Conservation (phyloP, 2,329 filamentous ascomycete genomes). For the Diaporthe ampelina region DNA sequence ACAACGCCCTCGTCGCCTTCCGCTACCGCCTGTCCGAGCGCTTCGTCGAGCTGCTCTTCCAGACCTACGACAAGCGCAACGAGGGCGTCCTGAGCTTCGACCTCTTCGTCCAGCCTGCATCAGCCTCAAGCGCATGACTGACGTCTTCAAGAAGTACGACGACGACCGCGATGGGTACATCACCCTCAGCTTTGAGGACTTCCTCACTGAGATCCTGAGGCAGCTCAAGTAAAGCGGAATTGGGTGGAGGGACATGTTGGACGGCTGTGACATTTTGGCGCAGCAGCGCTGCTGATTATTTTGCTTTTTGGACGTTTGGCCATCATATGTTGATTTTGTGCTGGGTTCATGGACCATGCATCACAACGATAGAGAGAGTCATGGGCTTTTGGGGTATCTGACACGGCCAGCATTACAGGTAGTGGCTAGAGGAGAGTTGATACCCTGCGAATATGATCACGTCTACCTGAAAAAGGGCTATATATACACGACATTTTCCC, state of each 20-base stretch:
- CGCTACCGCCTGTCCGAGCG: conserved; percentile 89
- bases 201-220: conserved; percentile 77
- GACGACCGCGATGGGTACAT: conserved; percentile 96
- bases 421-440: conserved; percentile 34
- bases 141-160: conserved; percentile 99
- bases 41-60: conserved; percentile 89
- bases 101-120: conserved; percentile 98
- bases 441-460: conserved; percentile 34
- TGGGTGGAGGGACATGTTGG: neutral
- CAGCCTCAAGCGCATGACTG: conserved; percentile 96
- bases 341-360: conserved; percentile 12
- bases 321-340: conserved; percentile 9
- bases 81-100: conserved; percentile 89
- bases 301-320: conserved; percentile 5
- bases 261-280: too few species aligned
- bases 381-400: conserved; percentile 1
- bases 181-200: conserved; percentile 85
- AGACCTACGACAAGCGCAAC: conserved; percentile 85
- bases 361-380: conserved; percentile 5
- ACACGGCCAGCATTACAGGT: conserved; percentile 25
- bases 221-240: conserved; percentile 64
- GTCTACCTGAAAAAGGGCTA: neutral
- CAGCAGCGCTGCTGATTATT: neutral
- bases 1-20: conserved; percentile 90
- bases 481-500: too few species aligned